phyloP scores from a whole-genome alignment of 177 flowering plant genomes.

The Vitis hybrid region DNA sequence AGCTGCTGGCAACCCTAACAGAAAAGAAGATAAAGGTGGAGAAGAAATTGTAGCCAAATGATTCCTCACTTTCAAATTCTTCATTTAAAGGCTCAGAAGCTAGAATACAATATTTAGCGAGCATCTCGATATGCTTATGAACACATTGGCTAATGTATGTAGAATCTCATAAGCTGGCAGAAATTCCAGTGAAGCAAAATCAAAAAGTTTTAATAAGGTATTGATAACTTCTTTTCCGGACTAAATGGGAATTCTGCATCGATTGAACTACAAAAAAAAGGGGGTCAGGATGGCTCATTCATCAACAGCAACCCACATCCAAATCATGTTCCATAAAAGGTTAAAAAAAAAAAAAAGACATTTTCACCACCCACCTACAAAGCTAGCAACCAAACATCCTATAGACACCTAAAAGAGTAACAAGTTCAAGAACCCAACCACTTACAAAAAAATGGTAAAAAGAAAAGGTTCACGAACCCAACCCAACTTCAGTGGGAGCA shows the following conservation, averaged over 20 bases:
- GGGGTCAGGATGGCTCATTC: slow-evolving; percentile 18
- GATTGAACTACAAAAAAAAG: slow-evolving; percentile 16
- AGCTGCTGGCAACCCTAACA: too few relatives aligned
- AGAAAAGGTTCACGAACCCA: slow-evolving; percentile 21
- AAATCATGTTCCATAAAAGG: slow-evolving; percentile 12
- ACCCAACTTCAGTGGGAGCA: slow-evolving; percentile 21
- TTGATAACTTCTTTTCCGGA: neutral
- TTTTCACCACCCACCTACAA: slow-evolving; percentile 14
- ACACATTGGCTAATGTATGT: too few relatives aligned
- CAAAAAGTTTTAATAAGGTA: neutral
- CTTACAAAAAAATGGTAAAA: too few relatives aligned
- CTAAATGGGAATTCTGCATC: slow-evolving; percentile 4
- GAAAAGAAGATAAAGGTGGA: too few relatives aligned
- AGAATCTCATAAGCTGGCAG: too few relatives aligned
- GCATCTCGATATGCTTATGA: too few relatives aligned
- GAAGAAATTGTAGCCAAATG: too few relatives aligned
- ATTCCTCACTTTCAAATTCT: too few relatives aligned
- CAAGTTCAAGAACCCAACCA: slow-evolving; percentile 25
- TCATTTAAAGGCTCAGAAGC: too few relatives aligned
- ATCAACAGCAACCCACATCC: slow-evolving; percentile 14
- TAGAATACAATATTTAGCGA: too few relatives aligned
- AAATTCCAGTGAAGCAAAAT: neutral
- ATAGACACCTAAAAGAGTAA: slow-evolving; percentile 1
- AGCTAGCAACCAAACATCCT: slow-evolving; percentile 12
- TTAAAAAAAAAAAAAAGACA: neutral